Percentiles rank a stretch among this genome's conserved stretches.
These are phyloP conservation scores for Senecio squalidus DNA, from an alignment of 140 eudicot genomes.

Conservation along the genomic window DNA sequence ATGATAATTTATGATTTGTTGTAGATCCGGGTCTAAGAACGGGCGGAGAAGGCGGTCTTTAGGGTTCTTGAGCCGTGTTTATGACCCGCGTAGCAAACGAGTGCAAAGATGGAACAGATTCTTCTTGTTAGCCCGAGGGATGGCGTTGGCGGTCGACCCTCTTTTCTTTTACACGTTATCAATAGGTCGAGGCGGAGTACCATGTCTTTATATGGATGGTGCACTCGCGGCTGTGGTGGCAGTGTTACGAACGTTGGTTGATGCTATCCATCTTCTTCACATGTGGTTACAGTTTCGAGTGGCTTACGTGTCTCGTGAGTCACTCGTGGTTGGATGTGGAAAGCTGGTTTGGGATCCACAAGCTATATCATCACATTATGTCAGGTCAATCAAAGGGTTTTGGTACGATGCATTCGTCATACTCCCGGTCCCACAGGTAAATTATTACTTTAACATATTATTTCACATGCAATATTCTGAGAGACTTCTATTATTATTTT, in stretches of 20 bases:
- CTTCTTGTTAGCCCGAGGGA: slow-evolving; percentile 69
- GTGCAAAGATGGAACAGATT: slow-evolving; percentile 81
- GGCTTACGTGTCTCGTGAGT: slow-evolving; percentile 94
- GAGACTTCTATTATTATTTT: no score
- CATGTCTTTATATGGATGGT: slow-evolving; percentile 84
- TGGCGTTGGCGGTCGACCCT: slow-evolving; percentile 94
- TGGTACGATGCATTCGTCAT: slow-evolving; percentile 91
- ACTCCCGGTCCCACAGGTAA: slow-evolving; percentile 99
- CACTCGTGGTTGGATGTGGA: slow-evolving; percentile 93
- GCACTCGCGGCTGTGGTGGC: slow-evolving; percentile 82
- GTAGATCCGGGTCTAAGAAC: no score
- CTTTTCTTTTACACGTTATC: slow-evolving; percentile 84
- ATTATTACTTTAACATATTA: neutral
- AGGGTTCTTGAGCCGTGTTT: slow-evolving; percentile 27
- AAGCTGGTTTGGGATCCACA: slow-evolving; percentile 95
- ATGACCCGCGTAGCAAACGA: slow-evolving; percentile 77
- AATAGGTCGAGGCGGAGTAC: slow-evolving; percentile 67
- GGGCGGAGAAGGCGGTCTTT: no score
- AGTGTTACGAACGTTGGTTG: slow-evolving; percentile 66
- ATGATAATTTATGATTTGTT: no score
- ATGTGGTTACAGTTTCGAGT: slow-evolving; percentile 86
- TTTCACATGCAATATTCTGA: slow-evolving; percentile 1
- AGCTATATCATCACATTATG: slow-evolving; percentile 62
- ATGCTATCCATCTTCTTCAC: slow-evolving; percentile 71
- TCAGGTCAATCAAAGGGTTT: slow-evolving; percentile 76